Base-by-base conservation (phyloP, 2,329 filamentous ascomycete species). In the Hortaea werneckii region DNA sequence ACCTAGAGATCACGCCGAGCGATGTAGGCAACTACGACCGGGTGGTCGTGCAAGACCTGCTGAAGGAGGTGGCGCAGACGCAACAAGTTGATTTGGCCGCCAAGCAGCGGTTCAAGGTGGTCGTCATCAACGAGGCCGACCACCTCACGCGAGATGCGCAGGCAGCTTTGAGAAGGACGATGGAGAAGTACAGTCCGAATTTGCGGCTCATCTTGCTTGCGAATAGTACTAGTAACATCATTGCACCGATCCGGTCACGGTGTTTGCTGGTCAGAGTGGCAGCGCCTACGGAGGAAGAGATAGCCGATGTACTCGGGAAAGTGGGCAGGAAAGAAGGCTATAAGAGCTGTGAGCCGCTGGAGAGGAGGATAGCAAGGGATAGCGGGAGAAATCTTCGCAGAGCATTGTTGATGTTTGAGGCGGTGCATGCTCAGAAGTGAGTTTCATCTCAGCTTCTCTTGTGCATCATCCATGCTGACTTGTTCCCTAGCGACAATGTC, bases 121-220 rank as follows among this genome's bases (percentile, higher is more conserved):
- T 98, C 1, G 90, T 98, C 32, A 96, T 98, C 75, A 98, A 98
- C 59, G 92, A 98, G 72, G 92, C 92, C 6, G 94, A 98, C 63
- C 86, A 95, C 61, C 75, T 98, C 53, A 92, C 84, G 3, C 76
- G 92, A 52, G 92, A 98, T 73, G 92, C 92, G 3, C 92, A 98
- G 69, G 92, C 94, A 0, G 94, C 94, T 29, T 71, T 98, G 61
- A 80, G 92, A 65, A 76, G 92, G 52, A 98, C 92, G 0, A 98
- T 98, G 92, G 92, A 98, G 70, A 98, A 98, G 68, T 98, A 98
- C 74, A 94, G 86, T 59, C 89, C 90, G 10, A 98, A 98, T 65
- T 61, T 98, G 61, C 78, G 92, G 26, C 68, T 98, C 56, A 96
- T 98, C 41, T 71, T 98, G 49, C 71, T 98, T 49, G 92, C 92